Base-by-base conservation (phyloP, 2,329 filamentous ascomycete species). In the Aspergillus puulaauensis region DNA sequence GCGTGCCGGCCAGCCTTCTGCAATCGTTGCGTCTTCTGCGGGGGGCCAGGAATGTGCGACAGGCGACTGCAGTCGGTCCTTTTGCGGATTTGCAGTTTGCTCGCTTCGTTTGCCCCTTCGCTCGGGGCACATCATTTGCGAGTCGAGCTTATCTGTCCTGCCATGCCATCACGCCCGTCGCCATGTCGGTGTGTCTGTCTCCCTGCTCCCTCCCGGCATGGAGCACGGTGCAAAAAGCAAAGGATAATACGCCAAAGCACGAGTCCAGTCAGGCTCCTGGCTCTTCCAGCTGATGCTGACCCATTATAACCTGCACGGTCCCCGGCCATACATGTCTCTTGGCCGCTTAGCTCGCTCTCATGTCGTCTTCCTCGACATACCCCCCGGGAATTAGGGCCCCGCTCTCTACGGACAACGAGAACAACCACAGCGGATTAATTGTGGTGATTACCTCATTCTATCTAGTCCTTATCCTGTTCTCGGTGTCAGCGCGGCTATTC, bases 371-470 rank as follows among this genome's bases (percentile, higher is more conserved):
- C 37, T 48, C 43, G 50, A 58, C 53, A 1, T 59, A 67, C 9
- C 65, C 66, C 8, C 49, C 59, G 8, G 64, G 64, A 14, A 53
- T 69, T 8, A 65, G 68, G n/a, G 58, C 71, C 43, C 75, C 77
- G 4, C 65, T 78, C 35, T 69, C 71, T 17, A 64, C 66, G 46
- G 65, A 78, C 50, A 75, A 70, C 8, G 45, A 64, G n/a, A 64
- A 69, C 21, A 70, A 80, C 59, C 75, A 78, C 54, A 70, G 73
- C 43, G 77, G 75, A 14, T 59, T 79, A 21, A 66, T 80, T 17
- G 65, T 74, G 6, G 75, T 80, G 43, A 66, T 73, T 9, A 72
- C 77, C 6, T 69, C 73, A 1, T 61, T 79, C 14, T 68, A 70
- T 1, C 59, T 80, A 4, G 70, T 73, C 4, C 69, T 79, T 24